phyloP scores from a whole-genome alignment of 75 land plant species.

The Isoetes taiwanensis region DNA sequence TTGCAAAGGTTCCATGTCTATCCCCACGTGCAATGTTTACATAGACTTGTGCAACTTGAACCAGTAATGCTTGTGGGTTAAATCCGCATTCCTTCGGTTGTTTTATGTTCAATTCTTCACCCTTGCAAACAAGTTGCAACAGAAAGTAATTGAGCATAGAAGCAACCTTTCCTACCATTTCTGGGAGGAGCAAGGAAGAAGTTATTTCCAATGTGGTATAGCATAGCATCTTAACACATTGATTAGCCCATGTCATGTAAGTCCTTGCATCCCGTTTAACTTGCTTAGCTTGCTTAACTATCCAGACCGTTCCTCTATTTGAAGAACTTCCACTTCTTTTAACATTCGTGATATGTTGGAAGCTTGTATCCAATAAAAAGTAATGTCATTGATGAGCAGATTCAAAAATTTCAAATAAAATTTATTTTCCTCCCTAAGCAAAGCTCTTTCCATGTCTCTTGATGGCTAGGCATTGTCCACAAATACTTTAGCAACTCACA shows the following conservation, averaged over 20 bases:
- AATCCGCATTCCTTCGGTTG: too few relatives aligned
- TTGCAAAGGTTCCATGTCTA: not conserved
- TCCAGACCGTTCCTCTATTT: too few relatives aligned
- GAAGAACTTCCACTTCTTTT: not conserved
- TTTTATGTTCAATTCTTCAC: too few relatives aligned
- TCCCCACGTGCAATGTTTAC: not conserved
- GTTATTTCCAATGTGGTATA: not conserved
- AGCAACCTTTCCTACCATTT: not conserved
- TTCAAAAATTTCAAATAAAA: conserved; percentile 7
- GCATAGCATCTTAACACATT: not conserved
- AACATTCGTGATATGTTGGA: not conserved
- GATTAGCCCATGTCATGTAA: not conserved
- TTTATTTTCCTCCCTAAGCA: not conserved
- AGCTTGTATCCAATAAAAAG: not conserved
- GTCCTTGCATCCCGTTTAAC: too few relatives aligned
- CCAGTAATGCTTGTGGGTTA: too few relatives aligned
- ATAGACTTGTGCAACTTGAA: not conserved
- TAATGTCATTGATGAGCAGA: conserved; percentile 6
- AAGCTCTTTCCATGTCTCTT: not conserved
- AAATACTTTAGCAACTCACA: not conserved
- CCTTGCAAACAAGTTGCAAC: not conserved
- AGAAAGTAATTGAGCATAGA: conserved; percentile 5
- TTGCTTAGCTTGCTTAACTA: too few relatives aligned
- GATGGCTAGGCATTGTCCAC: not conserved
- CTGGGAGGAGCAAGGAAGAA: not conserved